Evolutionary conservation across 345 rosid genomes (phyloP), one percentile per base, ranked within the genome.

Genomic region (Syzygium oleosum): DNA sequence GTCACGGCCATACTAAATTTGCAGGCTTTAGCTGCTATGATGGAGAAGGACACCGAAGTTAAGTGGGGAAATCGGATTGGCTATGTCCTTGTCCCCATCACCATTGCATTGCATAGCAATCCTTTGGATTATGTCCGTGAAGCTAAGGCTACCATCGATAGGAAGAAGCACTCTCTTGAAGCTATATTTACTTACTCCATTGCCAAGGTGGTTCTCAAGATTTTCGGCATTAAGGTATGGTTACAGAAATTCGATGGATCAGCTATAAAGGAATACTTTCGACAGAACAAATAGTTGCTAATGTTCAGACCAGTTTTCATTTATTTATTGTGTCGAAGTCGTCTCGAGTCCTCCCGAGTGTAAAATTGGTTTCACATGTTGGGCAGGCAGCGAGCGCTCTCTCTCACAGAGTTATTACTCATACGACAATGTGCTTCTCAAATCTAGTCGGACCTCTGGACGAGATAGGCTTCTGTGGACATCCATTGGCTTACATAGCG

Each of bases 381-480:
- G 83, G 25, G 83, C 83, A 92, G 93, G 79, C 25, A 52, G 90
- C 91, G 4, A 88, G 84, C 80, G 87, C 84, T 12, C 13, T 91
- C 12, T 88, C 90, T 9, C 91, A 91, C 73, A 87, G 89, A 87
- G 85, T 87, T 22, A 87, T 87, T 68, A 22, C 79, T 14, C 87
- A 84, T 59, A 90, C 91, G 27, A 92, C 90, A 8, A 84, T 92
- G 91, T 88, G 88, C 84, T 91, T 91, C 90, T 87, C 94, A 4
- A 90, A 89, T 86, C 5, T 90, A 23, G 89, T 84, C 41, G 94
- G 92, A 9, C 92, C 92, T 3, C 86, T 51, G 10, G 92, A 91
- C 65, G 91, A 90, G 86, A 88, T 90, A n/a, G 88, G 77, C 16
- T 90, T 22, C 51, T 89, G 85, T 83, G 92, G 92, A 54, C 89